A percentile compares a stretch with the other conserved stretches of the same genome.
Conservation (phyloP, 192 early-diverging fungal genomes). For the Gonapodya sp. region DNA sequence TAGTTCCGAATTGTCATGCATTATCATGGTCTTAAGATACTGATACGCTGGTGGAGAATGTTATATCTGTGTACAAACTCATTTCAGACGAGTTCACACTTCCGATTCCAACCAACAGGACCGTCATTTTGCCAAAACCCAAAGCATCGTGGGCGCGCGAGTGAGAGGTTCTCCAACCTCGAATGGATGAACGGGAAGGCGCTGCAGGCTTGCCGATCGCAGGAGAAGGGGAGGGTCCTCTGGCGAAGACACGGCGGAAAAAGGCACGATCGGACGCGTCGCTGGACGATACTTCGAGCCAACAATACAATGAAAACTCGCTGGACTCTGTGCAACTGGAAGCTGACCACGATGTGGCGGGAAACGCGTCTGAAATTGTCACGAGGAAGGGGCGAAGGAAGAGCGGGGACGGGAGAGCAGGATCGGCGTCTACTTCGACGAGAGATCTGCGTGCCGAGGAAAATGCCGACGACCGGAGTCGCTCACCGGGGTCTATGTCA, state of each 20-base stretch:
- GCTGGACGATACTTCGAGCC: background rate
- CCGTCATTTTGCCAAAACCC: no score
- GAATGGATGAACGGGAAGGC: no score
- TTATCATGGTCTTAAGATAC: no score
- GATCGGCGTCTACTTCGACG: background rate
- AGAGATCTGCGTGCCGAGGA: background rate
- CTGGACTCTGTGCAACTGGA: background rate
- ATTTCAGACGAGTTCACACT: no score
- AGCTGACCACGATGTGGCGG: background rate
- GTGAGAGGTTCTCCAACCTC: no score
- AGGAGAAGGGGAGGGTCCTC: no score
- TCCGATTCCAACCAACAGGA: no score
- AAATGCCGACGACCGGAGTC: background rate
- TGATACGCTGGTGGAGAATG: no score
- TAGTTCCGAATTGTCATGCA: no score
- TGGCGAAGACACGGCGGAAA: background rate
- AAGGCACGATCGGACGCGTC: background rate
- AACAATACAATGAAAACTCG: background rate
- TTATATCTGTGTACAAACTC: no score
- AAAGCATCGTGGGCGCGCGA: no score
- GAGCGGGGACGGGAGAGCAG: background rate
- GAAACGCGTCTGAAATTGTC: background rate
- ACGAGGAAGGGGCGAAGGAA: background rate
- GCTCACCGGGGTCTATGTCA: background rate
- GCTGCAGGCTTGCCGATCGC: no score